Conservation (phyloP, 129 eudicot species). For the Saposhnikovia divaricata region DNA sequence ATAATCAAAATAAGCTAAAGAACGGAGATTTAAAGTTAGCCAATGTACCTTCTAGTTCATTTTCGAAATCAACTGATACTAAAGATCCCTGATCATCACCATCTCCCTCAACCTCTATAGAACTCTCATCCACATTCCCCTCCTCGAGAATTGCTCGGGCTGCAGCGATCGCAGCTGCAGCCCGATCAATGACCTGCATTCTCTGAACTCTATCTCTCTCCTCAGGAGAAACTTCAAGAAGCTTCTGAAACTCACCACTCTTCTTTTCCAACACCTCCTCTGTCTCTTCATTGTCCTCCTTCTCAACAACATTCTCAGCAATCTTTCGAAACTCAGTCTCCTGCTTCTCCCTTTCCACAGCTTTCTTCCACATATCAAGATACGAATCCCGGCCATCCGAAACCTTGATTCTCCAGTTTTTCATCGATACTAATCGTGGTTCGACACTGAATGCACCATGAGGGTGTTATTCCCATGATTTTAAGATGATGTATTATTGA, state of each 20-base stretch:
- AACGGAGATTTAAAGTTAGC: background rate
- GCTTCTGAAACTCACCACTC: conserved; percentile 64
- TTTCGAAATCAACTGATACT: conserved; percentile 10
- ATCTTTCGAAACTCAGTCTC: conserved; percentile 43
- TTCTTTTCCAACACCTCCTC: conserved; percentile 50
- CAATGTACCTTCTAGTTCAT: background rate
- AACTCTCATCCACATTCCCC: conserved; percentile 14
- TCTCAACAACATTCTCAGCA: conserved; percentile 3
- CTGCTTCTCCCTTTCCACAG: conserved; percentile 67
- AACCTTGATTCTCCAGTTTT: conserved; percentile 12
- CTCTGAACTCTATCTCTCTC: conserved; percentile 82
- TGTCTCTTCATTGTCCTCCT: conserved; percentile 6
- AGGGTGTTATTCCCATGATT: no score
- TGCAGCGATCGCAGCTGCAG: conserved; percentile 92
- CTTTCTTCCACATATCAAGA: conserved; percentile 80
- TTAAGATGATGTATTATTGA: no score
- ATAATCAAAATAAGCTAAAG: background rate
- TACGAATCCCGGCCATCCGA: conserved; percentile 49
- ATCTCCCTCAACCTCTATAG: conserved; percentile 9
- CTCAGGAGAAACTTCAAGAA: conserved; percentile 63
- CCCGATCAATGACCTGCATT: conserved; percentile 87
- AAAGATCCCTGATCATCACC: conserved; percentile 8
- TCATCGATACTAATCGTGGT: background rate
- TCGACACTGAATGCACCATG: conserved; percentile 3
- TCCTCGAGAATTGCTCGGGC: conserved; percentile 43